Base-by-base conservation (phyloP, 176 grass and related monocot genomes). In the Hsuehochloa calcarea region DNA sequence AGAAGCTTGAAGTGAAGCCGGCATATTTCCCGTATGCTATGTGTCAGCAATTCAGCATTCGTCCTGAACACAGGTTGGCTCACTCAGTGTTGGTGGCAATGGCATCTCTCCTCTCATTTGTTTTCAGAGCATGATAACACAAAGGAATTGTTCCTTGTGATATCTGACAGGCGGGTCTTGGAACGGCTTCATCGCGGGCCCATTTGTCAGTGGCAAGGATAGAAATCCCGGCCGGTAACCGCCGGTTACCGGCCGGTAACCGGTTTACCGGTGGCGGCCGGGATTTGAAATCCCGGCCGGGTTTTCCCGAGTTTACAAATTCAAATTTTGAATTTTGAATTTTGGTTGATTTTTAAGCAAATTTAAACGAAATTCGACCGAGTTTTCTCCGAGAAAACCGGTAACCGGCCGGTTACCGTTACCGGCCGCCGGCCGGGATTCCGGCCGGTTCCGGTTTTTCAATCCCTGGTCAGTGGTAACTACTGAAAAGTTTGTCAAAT, bases 41-140 rank as follows among this genome's bases (percentile, higher is more conserved):
- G 78, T 37, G 80, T 64, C 80, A 83, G 54, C 40, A 75, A 70
- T 45, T 69, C 49, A 87, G 72, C 26, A 77, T 41, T 78, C 11
- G 12, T 8, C 71, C 34, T 38, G 8, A 22, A 65, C 70, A 79
- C 19, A 64, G 54, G 54, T 23, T 61, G 12, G 12, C 65, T 67
- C 60, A 70, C 54, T 49, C 12, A 17, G 59, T 47, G 40, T 49
- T 83, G 70, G 58, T 58, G 38, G 62, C 25, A 58, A 55, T 35
- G 37, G 68, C 52, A 60, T 47, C 23, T 45, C 69, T 37, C 8
- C 38, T 50, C 40, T 59, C n/a, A 22, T 80, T 80, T 73, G 22
- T 73, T 86, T 73, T 5, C 34, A 16, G 44, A 74, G 68, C 58
- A 43, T 55, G 47, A n/a, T 68, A 14, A 35, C 29, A 56, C 79